Evolutionary conservation across 2,329 filamentous ascomycete genomes (phyloP).

Genomic region (Colletotrichum sidae): DNA sequence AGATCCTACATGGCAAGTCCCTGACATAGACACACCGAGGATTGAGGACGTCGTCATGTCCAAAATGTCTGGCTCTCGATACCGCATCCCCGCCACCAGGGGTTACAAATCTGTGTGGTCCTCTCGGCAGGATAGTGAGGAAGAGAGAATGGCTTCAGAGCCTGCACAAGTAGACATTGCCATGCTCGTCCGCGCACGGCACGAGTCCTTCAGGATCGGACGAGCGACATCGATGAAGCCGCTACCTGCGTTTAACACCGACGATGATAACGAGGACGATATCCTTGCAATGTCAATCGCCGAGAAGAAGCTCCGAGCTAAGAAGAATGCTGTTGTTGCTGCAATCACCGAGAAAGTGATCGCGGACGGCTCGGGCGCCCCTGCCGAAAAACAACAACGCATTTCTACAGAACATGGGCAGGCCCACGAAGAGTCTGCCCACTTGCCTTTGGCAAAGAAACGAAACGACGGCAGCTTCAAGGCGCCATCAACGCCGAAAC

Average conservation of each 20-base stretch:
- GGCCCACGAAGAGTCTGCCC: no score
- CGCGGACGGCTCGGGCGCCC: no score
- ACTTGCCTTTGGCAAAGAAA: no score
- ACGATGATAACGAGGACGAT: conserved; percentile 46
- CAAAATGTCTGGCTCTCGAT: conserved; percentile 18
- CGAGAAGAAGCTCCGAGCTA: neutral
- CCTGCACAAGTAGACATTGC: conserved; percentile 21
- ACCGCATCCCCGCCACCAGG: conserved; percentile 26
- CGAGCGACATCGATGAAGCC: conserved; percentile 29
- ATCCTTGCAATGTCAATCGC: conserved; percentile 40
- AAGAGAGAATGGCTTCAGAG: conserved; percentile 4
- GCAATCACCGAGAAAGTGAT: no score
- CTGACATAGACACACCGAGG: conserved; percentile 46
- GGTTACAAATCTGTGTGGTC: conserved; percentile 36
- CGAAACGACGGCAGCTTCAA: no score
- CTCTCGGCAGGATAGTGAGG: conserved; percentile 26
- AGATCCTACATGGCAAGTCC: conserved; percentile 54
- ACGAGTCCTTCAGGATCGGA: conserved; percentile 18
- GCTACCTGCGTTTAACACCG: conserved; percentile 26
- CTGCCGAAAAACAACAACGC: no score
- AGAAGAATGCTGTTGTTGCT: neutral
- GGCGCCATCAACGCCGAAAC: no score
- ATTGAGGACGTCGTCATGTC: conserved; percentile 37
- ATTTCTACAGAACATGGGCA: no score
- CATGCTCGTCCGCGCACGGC: conserved; percentile 17